Conservation (phyloP, 352 stramenopile species). For the Pythium rishiriense region DNA sequence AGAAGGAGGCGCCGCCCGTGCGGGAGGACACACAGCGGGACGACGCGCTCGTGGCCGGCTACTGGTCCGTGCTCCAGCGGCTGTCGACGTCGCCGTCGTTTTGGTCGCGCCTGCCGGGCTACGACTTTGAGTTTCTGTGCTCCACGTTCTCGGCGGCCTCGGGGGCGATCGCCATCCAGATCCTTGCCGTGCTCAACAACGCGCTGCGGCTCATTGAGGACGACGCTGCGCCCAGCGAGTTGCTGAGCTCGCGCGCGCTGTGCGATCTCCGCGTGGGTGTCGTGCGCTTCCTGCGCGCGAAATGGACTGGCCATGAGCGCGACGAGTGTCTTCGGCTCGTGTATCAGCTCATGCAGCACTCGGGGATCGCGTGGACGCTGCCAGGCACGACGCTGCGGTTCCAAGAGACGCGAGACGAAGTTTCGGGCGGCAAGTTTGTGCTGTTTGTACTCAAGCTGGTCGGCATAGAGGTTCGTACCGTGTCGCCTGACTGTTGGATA, state of each 20-base stretch:
- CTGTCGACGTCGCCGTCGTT: slow-evolving; percentile 39
- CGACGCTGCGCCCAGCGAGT: slow-evolving; percentile 37
- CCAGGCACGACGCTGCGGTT: slow-evolving; percentile 52
- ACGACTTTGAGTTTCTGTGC: slow-evolving; percentile 74
- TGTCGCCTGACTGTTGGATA: not conserved
- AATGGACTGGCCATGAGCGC: slow-evolving; percentile 72
- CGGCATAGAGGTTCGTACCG: slow-evolving; percentile 62
- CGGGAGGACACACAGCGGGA: slow-evolving; percentile 26
- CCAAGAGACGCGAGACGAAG: slow-evolving; percentile 48
- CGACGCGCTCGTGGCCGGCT: slow-evolving; percentile 27
- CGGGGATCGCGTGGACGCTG: slow-evolving; percentile 63
- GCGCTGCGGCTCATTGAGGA: slow-evolving; percentile 56
- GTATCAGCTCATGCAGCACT: slow-evolving; percentile 61
- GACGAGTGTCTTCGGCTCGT: slow-evolving; percentile 64
- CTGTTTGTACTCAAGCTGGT: slow-evolving; percentile 78
- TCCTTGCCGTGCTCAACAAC: slow-evolving; percentile 59
- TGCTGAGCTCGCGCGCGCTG: slow-evolving; percentile 57
- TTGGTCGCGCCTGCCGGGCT: slow-evolving; percentile 47
- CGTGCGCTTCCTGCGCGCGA: slow-evolving; percentile 61
- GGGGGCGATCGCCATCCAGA: slow-evolving; percentile 35
- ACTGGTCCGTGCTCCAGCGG: slow-evolving; percentile 49
- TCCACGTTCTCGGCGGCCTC: slow-evolving; percentile 45
- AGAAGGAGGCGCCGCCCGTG: slow-evolving; percentile 22
- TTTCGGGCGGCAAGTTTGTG: slow-evolving; percentile 71
- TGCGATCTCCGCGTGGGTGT: slow-evolving; percentile 59